These are phyloP conservation scores for Zizania palustris DNA, from an alignment of 202 grass and related monocot genomes.

Conservation along the genomic window DNA sequence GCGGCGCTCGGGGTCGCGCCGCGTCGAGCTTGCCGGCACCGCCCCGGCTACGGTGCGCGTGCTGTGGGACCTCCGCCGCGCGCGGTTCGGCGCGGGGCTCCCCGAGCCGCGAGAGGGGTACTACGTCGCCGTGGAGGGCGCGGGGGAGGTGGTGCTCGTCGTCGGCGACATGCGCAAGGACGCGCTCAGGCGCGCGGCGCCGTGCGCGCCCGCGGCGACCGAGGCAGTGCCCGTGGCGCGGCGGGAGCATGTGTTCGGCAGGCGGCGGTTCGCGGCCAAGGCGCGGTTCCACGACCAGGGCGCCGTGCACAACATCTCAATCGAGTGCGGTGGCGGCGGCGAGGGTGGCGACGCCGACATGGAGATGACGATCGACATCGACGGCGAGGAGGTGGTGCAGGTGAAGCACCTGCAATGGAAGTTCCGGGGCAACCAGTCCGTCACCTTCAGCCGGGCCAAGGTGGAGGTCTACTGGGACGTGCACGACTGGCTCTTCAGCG, in stretches of 20 bases:
- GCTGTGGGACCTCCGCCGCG: conserved; percentile 72
- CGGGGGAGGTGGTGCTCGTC: conserved; percentile 63
- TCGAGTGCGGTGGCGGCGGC: conserved; percentile 52
- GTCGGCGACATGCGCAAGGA: conserved; percentile 70
- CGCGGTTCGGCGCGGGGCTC: conserved; percentile 50
- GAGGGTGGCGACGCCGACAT: conserved; percentile 46
- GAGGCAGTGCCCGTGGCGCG: conserved; percentile 58
- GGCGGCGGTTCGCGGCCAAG: conserved; percentile 59
- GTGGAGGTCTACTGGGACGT: conserved; percentile 86
- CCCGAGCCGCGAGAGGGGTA: conserved; percentile 66
- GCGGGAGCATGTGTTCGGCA: conserved; percentile 74
- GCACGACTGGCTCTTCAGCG: conserved; percentile 78
- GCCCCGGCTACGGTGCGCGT: conserved; percentile 49
- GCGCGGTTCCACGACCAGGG: conserved; percentile 70
- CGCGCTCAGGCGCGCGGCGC: conserved; percentile 50
- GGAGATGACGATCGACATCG: conserved; percentile 68
- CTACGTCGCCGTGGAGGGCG: conserved; percentile 59
- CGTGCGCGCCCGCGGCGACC: conserved; percentile 29
- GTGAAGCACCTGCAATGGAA: conserved; percentile 87
- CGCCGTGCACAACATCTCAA: conserved; percentile 59
- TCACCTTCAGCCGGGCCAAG: conserved; percentile 64
- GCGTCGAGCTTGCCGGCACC: conserved; percentile 49
- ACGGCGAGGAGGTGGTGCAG: conserved; percentile 61
- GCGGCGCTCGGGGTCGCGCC: conserved; percentile 62
- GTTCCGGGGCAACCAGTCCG: conserved; percentile 67